Base-by-base conservation (phyloP, 2,329 filamentous ascomycete species). In the Plenodomus biglobosus region DNA sequence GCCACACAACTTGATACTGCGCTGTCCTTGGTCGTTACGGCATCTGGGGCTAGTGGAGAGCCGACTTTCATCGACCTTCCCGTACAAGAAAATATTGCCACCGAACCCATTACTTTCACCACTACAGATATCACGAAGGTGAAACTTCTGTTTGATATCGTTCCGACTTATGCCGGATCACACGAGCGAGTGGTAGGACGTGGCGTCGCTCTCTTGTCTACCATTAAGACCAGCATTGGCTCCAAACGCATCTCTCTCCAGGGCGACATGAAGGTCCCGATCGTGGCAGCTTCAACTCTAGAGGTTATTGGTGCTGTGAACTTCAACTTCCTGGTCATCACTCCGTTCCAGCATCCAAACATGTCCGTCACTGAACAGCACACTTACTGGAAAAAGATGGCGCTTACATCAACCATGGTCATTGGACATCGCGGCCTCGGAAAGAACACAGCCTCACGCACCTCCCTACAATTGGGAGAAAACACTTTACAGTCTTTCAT, bases 401-500 rank as follows among this genome's bases (percentile, higher is more conserved):
- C 88, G 13, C 8, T 32, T 88, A 83, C 88, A 11, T 88, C 90
- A 2, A 92, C 92, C 2, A 95, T 95, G 89, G 83, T 87, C 47
- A 86, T 86, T 56, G 84, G 85, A 4, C 84, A 87, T 68, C 78
- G 85, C 63, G 84, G 75, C 65, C 77, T 97, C 21, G 94, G 94
- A 58, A 97, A 97, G 77, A 99, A 99, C 70, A 81, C 88, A 52
- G 81, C 85, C 11, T 85, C 86, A 22, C 89, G 90, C 66, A 89
- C 86, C 52, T 96, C 92, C 1, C 78, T 99, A 27, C 95, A 99
- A 69, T 79, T 99, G 1, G 95, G 94, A 50, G 94, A 99, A 73
- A 99, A 99, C 70, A 99, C 94, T 0, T 80, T 99, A 20, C 88
- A 85, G 59, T 97, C 94, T 0, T 99, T 99, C 73, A 96, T 97